A percentile compares a stretch with the other conserved stretches of the same genome.
Evolutionary conservation across 495 filamentous ascomycete species (phyloP).

Genomic region (Monascus purpureus): DNA sequence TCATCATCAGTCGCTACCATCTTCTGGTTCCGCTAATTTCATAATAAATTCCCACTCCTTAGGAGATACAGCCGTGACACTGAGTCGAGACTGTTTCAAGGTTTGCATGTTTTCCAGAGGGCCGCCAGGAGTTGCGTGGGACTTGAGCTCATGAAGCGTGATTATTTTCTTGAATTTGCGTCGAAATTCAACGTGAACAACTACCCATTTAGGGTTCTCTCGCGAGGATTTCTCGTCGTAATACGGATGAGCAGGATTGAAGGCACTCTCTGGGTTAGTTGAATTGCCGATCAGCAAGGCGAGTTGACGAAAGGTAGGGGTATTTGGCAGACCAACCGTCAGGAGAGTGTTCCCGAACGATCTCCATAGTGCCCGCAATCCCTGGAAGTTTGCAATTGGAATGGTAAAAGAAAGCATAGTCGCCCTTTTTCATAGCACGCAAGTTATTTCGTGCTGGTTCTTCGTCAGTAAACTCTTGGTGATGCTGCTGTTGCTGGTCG

Average conservation of each 20-base stretch:
- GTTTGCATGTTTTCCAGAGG: conserved; percentile 71
- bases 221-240: conserved; percentile 61
- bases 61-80: conserved; percentile 62
- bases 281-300: background rate
- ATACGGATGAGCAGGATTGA: conserved; percentile 65
- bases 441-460: conserved; percentile 66
- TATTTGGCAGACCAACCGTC: conserved; percentile 45
- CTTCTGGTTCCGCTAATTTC: conserved; percentile 21
- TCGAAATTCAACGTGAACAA: conserved; percentile 77
- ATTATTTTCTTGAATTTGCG: conserved; percentile 65
- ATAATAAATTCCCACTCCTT: conserved; percentile 74
- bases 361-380: conserved; percentile 86
- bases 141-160: conserved; percentile 59
- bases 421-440: conserved; percentile 77
- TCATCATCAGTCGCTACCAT: conserved; percentile 2
- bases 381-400: conserved; percentile 87
- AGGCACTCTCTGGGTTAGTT: conserved; percentile 58
- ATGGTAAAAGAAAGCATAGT: conserved; percentile 94
- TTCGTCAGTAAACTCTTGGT: conserved; percentile 7
- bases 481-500: background rate
- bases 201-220: conserved; percentile 77
- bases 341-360: conserved; percentile 65
- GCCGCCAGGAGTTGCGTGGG: conserved; percentile 38
- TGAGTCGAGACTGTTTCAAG: conserved; percentile 64
- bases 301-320: background rate